Evolutionary conservation across 306 rosid species (phyloP), one percentile per base, ranked within the genome.

Genomic region (Quercus suber): DNA sequence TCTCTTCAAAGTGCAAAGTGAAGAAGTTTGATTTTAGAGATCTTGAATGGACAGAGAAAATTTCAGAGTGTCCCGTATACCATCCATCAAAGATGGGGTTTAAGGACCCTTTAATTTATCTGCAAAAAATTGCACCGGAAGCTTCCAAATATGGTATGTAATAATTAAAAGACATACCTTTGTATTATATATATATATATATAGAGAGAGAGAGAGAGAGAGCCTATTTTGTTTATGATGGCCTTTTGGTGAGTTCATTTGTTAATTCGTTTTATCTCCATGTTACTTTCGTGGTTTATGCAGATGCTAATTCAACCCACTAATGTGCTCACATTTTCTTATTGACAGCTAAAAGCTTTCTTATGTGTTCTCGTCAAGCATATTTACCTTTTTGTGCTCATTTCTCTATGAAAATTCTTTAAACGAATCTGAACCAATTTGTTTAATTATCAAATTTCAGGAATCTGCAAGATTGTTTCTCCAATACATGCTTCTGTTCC

Each of bases 101-200:
- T 21, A 56, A 82, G 69, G 77, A 82, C 14, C 84, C 86, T 41
- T 30, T 79, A 4, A 33, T 60, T 71, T 86, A 78, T 81, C 77
- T 86, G 3, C 89, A 83, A 74, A 83, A 81, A 49, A 81, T 84
- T 81, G 75, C 68, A 63, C 76, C 76, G 8, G 56, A 74, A 73
- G 85, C 85, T n/a, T 71, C 76, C 33, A 78, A 81, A 78, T 86
- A 64, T 75, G 87, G 89, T 86, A 81, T 69, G 69, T 59, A 53
- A 68, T 59, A 19, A 25, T 55, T 31, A 33, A 69, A 33, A 23
- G 51, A 3, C 56, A 19, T 27, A 10, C 31, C 20, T 65, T 73
- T 67, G n/a, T 20, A 76, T 73, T 45, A 2, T 37, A 37, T 37
- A 37, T 37, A 37, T 7, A 37, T 7, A 37, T 6, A 35, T 0